Percentiles rank a stretch among this genome's conserved stretches.
Conservation (phyloP, 1,284 basidiomycete genomes). For the Acaromyces ingoldii region DNA sequence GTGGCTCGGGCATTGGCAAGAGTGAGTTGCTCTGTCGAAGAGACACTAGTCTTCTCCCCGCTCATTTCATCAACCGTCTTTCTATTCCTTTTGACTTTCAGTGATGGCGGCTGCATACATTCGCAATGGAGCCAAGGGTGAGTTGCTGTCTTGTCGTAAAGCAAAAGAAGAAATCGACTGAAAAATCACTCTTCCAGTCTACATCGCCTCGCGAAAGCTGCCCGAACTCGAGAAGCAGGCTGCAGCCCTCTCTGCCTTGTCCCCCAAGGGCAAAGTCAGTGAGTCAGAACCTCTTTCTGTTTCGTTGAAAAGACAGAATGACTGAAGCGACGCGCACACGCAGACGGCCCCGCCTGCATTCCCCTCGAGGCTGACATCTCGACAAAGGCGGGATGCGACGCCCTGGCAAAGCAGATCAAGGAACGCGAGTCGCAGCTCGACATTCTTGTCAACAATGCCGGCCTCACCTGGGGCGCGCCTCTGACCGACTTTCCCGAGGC, state of each 20-base stretch:
- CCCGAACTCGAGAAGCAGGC: conserved; percentile 61
- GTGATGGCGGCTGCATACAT: conserved; percentile 76
- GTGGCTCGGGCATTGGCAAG: conserved; percentile 53
- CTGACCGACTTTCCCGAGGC: conserved; percentile 65
- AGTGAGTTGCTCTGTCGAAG: conserved; percentile 16
- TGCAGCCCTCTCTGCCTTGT: conserved; percentile 21
- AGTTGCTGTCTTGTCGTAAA: not conserved
- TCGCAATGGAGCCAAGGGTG: conserved; percentile 64
- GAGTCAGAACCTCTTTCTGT: conserved; percentile 5
- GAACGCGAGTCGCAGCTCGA: conserved; percentile 65
- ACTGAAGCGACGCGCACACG: not conserved
- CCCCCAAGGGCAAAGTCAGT: conserved; percentile 27
- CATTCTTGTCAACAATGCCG: conserved; percentile 46
- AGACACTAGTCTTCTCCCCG: no score
- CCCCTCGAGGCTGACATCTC: conserved; percentile 43
- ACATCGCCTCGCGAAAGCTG: conserved; percentile 74
- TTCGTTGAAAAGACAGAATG: not conserved
- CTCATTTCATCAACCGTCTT: no score
- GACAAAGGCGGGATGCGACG: conserved; percentile 73
- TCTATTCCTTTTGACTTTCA: no score
- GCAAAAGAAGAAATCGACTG: not conserved
- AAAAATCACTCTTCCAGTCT: conserved; percentile 54
- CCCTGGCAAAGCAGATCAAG: conserved; percentile 65
- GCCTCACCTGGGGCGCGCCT: conserved; percentile 70
- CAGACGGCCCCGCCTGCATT: conserved; percentile 15